These are phyloP conservation scores for Coemansia aciculifera DNA, from an alignment of 192 early-diverging fungal genomes.

Conservation along the genomic window DNA sequence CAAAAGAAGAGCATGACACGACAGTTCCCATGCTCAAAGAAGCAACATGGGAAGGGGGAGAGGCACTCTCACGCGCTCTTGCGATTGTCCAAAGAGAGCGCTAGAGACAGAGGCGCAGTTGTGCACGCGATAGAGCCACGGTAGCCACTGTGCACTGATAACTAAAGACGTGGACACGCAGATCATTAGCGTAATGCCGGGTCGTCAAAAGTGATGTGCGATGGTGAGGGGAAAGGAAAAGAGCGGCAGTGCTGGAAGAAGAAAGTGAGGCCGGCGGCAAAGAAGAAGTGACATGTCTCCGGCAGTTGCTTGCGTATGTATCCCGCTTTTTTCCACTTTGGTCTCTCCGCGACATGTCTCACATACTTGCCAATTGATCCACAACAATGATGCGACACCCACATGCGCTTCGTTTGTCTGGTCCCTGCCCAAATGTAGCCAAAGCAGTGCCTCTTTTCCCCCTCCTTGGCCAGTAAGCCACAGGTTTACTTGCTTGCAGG, in stretches of 20 bases:
- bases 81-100: not conserved
- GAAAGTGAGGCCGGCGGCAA: not conserved
- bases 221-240: not conserved
- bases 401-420: constrained; percentile 11
- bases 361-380: constrained; percentile 5
- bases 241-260: not conserved
- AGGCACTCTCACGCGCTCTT: not conserved
- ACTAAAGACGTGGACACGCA: not conserved
- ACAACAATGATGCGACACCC: not conserved
- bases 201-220: not conserved
- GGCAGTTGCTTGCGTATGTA: constrained; percentile 4
- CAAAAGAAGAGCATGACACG: not conserved
- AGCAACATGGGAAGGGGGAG: not conserved
- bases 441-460: not conserved
- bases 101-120: not conserved
- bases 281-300: not conserved
- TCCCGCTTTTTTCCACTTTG: constrained; percentile 3
- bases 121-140: not conserved
- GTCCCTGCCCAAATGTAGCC: constrained; percentile 11
- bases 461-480: not conserved
- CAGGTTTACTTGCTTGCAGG: constrained; percentile 4
- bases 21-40: not conserved
- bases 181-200: not conserved
- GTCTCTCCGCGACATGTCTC: constrained; percentile 4
- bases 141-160: not conserved